Evolutionary conservation across 179 eudicot genomes (phyloP).

Genomic region (Carnegiea gigantea): DNA sequence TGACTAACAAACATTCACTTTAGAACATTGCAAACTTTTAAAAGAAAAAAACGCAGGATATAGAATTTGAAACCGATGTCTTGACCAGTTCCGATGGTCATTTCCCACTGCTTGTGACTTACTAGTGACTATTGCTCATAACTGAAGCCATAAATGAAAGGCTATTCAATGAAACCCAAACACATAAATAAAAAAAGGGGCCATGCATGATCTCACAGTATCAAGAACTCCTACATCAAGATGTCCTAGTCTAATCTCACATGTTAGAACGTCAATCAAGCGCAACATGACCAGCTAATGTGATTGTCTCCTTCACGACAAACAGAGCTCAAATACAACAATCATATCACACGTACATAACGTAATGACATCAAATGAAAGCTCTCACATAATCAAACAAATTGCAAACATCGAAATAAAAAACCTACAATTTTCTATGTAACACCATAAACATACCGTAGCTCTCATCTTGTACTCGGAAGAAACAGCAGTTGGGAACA

Average conservation of each 20-base stretch:
- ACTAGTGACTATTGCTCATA: neutral
- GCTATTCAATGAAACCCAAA: neutral
- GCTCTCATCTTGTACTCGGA: conserved; percentile 74
- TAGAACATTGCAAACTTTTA: neutral
- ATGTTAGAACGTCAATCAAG: neutral
- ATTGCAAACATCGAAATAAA: neutral
- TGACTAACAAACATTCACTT: neutral
- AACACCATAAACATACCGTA: conserved; percentile 50
- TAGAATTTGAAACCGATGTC: too few relatives aligned
- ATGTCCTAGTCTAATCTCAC: neutral
- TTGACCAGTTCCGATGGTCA: neutral
- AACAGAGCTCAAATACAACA: neutral
- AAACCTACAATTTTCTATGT: neutral
- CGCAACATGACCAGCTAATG: neutral
- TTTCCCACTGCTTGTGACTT: neutral
- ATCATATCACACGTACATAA: neutral
- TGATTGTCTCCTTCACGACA: neutral
- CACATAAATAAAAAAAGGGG: neutral
- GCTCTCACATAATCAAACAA: conserved; percentile 2
- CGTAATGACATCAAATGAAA: neutral
- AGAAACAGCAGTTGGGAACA: conserved; percentile 59
- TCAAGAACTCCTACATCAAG: neutral
- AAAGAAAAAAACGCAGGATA: neutral
- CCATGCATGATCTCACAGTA: neutral
- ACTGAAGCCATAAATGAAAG: neutral